Base-by-base conservation (phyloP, 2,329 filamentous ascomycete genomes). In the Pseudocercospora cruenta region DNA sequence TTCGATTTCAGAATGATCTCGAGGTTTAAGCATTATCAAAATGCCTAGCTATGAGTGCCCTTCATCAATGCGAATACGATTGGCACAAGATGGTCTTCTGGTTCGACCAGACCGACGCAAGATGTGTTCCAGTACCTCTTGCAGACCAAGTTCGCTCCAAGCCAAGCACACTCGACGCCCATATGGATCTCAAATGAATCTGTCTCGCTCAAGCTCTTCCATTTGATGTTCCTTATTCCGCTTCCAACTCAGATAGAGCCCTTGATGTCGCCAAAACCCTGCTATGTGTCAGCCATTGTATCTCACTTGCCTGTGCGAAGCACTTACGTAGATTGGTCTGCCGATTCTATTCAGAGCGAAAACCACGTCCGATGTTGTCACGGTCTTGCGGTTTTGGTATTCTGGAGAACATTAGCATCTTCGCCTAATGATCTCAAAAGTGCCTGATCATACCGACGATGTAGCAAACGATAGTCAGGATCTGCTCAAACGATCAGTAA, bases 291-390 rank as follows among this genome's bases (percentile, higher is more conserved):
- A 51, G 47, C 19, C 1, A 51, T 12, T 12, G 19, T 6, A 12
- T 12, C 5, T 12, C 1, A 9, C 21, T 14, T 21, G 47, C 47
- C 22, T 7, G 7, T 19, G 9, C 19, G 19, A 51, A 51, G 39
- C 26, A 62, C 59, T 55, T 22, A 65, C 66, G 24, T 66, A 68
- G 24, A 68, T 51, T 0, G 63, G 21, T 28, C 28, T 53, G n/a
- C 64, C 64, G 1, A 61, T 58, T 7, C 22, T 2, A 4, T 64
- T 59, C 9, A 68, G 33, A 1, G 60, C 55, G 22, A 28, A 66
- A 8, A 64, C 57, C 6, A 90, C 88, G 68, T 91, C 88, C 0
- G 80, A 75, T 0, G 86, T 80, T 0, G 87, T 90, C 0, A 91
- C 80, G 0, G 89, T 91, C 74, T 90, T 90, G 0, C 84, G 79